phyloP scores from a whole-genome alignment of 257 asterid species.

The Solanum chiquidenum region DNA sequence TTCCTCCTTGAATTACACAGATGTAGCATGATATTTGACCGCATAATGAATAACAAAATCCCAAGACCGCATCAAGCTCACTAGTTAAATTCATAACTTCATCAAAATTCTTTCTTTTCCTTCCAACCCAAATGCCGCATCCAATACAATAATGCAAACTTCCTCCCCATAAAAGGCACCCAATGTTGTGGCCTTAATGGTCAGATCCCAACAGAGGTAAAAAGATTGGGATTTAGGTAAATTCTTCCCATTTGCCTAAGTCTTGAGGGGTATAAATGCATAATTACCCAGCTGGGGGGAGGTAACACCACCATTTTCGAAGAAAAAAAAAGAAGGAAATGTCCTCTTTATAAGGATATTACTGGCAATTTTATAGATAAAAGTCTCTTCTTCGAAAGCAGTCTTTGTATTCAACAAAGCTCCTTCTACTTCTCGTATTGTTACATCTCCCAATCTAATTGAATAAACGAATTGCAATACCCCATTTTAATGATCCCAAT shows the following conservation, averaged over 20 bases:
- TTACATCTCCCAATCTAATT: background rate
- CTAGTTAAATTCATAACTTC: background rate
- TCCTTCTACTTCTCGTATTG: background rate
- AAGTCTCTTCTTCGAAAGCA: background rate
- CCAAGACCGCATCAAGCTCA: background rate
- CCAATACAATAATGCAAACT: background rate
- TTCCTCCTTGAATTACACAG: background rate
- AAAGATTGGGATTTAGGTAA: background rate
- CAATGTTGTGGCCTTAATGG: background rate
- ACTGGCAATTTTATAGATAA: background rate
- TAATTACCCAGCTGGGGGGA: background rate
- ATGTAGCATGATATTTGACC: background rate
- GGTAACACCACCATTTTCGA: background rate
- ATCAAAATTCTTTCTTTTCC: background rate
- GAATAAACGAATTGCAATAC: background rate
- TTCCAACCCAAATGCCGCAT: background rate
- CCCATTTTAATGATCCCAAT: background rate
- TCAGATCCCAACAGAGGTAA: background rate
- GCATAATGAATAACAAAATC: background rate
- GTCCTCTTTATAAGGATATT: background rate
- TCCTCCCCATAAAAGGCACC: background rate
- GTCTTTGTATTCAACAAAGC: background rate
- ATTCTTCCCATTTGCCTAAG: background rate
- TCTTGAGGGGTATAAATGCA: background rate
- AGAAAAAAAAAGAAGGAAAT: background rate